phyloP scores from a whole-genome alignment of 352 stramenopile genomes.

The Pythium guiyangense region DNA sequence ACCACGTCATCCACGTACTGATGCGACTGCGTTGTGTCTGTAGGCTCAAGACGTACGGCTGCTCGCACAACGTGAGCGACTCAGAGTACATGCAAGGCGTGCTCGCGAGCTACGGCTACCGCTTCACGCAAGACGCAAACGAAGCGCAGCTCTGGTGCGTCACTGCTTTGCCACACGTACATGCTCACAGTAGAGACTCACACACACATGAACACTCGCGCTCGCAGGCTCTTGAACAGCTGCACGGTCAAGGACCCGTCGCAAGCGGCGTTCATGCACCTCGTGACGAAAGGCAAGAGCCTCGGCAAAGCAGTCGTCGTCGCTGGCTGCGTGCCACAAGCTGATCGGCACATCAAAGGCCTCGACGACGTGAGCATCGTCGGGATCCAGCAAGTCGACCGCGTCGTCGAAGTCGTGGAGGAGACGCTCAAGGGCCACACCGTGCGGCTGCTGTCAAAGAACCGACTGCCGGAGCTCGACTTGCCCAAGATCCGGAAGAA shows the following conservation, averaged over 20 bases:
- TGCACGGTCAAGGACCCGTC: slow-evolving; percentile 93
- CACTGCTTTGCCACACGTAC: no score
- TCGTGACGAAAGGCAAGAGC: slow-evolving; percentile 76
- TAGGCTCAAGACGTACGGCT: slow-evolving; percentile 90
- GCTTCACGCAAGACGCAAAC: slow-evolving; percentile 67
- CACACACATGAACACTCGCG: background rate
- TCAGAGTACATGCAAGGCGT: slow-evolving; percentile 93
- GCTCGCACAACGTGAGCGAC: slow-evolving; percentile 92
- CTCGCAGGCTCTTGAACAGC: slow-evolving; percentile 81
- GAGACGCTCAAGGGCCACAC: slow-evolving; percentile 89
- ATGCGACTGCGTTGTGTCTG: background rate
- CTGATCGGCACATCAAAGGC: slow-evolving; percentile 76
- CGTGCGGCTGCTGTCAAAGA: slow-evolving; percentile 80
- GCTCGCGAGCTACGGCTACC: slow-evolving; percentile 88
- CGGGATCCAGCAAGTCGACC: slow-evolving; percentile 90
- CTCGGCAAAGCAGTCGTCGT: slow-evolving; percentile 86
- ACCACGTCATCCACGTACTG: background rate
- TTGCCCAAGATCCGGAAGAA: slow-evolving; percentile 92
- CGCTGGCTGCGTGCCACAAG: slow-evolving; percentile 89
- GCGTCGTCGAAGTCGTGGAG: slow-evolving; percentile 90
- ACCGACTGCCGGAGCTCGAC: slow-evolving; percentile 79
- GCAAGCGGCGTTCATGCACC: slow-evolving; percentile 88
- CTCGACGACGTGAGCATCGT: slow-evolving; percentile 86
- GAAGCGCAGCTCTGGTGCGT: slow-evolving; percentile 76
- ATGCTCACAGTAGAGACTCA: background rate